Base-by-base conservation (phyloP, 805 yeast species). In the Candida koratica region DNA sequence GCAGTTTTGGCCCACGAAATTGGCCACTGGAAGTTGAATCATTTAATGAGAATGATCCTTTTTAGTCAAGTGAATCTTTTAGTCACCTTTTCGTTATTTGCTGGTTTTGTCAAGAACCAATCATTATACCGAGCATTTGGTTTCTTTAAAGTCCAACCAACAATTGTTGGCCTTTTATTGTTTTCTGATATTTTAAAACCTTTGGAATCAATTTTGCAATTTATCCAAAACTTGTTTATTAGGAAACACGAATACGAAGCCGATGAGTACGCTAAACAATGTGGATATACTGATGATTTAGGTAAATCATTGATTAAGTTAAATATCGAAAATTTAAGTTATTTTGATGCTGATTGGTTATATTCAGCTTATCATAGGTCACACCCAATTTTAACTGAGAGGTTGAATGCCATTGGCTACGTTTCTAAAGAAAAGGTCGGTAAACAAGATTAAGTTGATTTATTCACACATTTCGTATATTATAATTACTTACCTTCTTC, bases 1-100 rank as follows among this genome's bases (percentile, higher is more conserved):
- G 97, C 97, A 35, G 96, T 93, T 1, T 71, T 90, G 46, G 97
- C 95, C n/a, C 99, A 93, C 56, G 99, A 93, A 67, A 82, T 93
- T 48, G 99, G 99, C 34, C 99, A 93, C 60, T 93, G 99, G 99
- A 81, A 82, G 51, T 72, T 84, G 57, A 79, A 83, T 40, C 99
- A 93, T 60, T 82, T 89, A 43, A 68, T 89, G n/a, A 80, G 79
- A 55, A 74, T 82, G 71, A 61, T 93, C 52, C 52, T 73, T 4
- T 72, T 81, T 44, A 68, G 77, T 31, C 89, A 86, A 60, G 56
- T 65, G 4, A 84, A 84, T 48, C 59, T 81, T 35, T 75, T 83
- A 47, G 51, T 75, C 17, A 71, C 79, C 28, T 85, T 89, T 57
- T 69, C 83, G 1, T 54, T 84, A 44, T 89, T 93, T 61, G 76